Evolutionary conservation across 805 yeast genomes (phyloP), one percentile per base, ranked within the genome.

Genomic region (Myxozyma neotropica): DNA sequence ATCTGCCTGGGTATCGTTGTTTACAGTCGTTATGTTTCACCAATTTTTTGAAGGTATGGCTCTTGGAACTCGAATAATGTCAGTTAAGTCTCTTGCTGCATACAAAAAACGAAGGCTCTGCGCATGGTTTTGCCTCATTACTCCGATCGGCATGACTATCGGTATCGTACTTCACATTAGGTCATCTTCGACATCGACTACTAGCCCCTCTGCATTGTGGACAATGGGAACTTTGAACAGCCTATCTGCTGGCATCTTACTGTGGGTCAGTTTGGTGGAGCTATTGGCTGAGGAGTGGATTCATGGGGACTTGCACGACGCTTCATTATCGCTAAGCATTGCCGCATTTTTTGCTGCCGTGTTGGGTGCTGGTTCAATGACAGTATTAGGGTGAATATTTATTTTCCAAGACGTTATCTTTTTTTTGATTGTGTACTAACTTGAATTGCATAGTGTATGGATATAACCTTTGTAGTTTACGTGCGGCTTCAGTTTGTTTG

Each of bases 41-140:
- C 96, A 89, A 73, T 78, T 85, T 77, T 89, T 89, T 70, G 96
- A 89, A 75, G 96, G 96, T 51, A 78, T 89, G 50, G 96, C 96
- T 59, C 77, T 89, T 65, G 96, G 96, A 24, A 81, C 93, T 7
- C 82, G 96, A 72, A 78, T 87, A 38, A 87, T 90, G 1, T 79
- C 78, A 31, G 77, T 83, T 0, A 53, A 39, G n/a, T 50, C 64
- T 5, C 29, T 62, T 4, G 40, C 66, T 13, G 13, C 29, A 2
- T 68, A 74, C 31, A 74, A 69, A 65, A 60, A 56, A 49, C 47
- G 54, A 2, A 17, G 43, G 21, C 56, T 67, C 19, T 66, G 70
- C 45, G 6, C 56, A 13, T 83, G 86, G 83, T 86, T 77, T 69
- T 73, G 83, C 1, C 46, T 87, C 4, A 78, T 86, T 13, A 86